Conservation (phyloP, 257 asterid genomes). For the Jacaranda mimosifolia region DNA sequence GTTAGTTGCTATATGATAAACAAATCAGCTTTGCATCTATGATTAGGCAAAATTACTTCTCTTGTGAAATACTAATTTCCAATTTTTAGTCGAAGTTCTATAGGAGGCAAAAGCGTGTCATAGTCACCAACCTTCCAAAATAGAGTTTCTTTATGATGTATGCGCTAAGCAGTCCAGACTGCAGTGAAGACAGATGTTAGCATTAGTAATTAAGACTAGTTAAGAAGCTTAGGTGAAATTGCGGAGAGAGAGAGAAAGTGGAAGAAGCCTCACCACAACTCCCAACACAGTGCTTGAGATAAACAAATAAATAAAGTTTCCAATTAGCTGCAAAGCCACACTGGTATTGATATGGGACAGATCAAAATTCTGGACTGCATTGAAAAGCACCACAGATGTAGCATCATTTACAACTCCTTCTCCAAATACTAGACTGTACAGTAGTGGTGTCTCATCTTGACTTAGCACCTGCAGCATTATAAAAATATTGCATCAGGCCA, state of each 20-base stretch:
- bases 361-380: constrained; percentile 72
- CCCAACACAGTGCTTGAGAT: constrained; percentile 64
- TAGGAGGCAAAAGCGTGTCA: neutral
- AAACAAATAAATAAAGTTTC: constrained; percentile 60
- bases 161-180: constrained; percentile 71
- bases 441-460: constrained; percentile 73
- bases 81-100: neutral
- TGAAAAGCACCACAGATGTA: constrained; percentile 78
- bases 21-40: constrained; percentile 7
- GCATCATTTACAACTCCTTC: constrained; percentile 85
- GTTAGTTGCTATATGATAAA: neutral
- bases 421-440: constrained; percentile 74
- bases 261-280: constrained; percentile 53
- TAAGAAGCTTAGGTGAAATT: constrained; percentile 9
- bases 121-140: constrained; percentile 62
- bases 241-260: constrained; percentile 12
- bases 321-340: constrained; percentile 53
- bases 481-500: constrained; percentile 27
- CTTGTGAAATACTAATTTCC: neutral
- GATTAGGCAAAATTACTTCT: constrained; percentile 5
- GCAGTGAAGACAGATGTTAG: constrained; percentile 42
- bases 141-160: constrained; percentile 69
- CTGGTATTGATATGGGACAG: constrained; percentile 47
- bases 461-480: constrained; percentile 56
- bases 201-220: constrained; percentile 16